phyloP scores from a whole-genome alignment of 768 basidiomycete species.

The Butyriboletus loyo region DNA sequence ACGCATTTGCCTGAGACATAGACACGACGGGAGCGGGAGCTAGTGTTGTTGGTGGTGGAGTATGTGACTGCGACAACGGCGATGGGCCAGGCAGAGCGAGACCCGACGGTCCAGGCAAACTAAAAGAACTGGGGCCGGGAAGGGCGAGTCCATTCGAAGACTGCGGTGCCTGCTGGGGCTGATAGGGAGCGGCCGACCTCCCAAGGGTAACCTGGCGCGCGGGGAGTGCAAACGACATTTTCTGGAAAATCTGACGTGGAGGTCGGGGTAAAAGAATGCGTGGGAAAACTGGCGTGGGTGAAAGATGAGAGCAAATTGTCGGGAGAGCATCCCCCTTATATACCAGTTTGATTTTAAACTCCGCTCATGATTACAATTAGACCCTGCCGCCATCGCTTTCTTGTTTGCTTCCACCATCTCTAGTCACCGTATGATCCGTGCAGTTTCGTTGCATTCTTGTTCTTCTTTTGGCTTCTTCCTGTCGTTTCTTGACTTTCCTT shows the following conservation, averaged over 20 bases:
- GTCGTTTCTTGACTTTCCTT: background rate
- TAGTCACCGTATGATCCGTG: constrained; percentile 9
- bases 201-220: constrained; percentile 79
- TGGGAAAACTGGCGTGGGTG: constrained; percentile 29
- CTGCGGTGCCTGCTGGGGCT: constrained; percentile 42
- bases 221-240: constrained; percentile 65
- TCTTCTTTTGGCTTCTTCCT: background rate
- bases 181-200: constrained; percentile 50
- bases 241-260: constrained; percentile 11
- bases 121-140: constrained; percentile 47
- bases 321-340: constrained; percentile 24
- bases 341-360: constrained; percentile 27
- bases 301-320: constrained; percentile 19
- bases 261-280: constrained; percentile 23
- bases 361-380: constrained; percentile 26
- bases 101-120: constrained; percentile 40
- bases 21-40: background rate
- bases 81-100: constrained; percentile 54
- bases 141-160: constrained; percentile 55
- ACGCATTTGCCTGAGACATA: constrained; percentile 28
- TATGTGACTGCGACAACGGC: constrained; percentile 47
- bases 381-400: constrained; percentile 11
- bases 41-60: constrained; percentile 27
- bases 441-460: background rate
- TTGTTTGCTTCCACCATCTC: constrained; percentile 27